These are phyloP conservation scores for Daucus carota DNA, from an alignment of 129 eudicot genomes.

Conservation along the genomic window DH1_v3.0 NC_030385.2:45269501-45270000, in stretches of 20 bases:
- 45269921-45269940: neutral
- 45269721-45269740: neutral
- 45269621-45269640: slow-evolving; percentile 63
- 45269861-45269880: neutral
- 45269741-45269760: neutral
- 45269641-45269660: slow-evolving; percentile 94
- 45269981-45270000: neutral
- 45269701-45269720: slow-evolving; percentile 20
- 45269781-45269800: neutral
- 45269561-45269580: slow-evolving; percentile 6
- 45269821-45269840: neutral
- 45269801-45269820: neutral
- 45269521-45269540: slow-evolving; percentile 30
- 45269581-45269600: neutral
- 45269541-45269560: slow-evolving; percentile 20
- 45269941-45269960: neutral
- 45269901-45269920: neutral
- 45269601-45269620: slow-evolving; percentile 10
- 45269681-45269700: slow-evolving; percentile 77
- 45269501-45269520: slow-evolving; percentile 23
- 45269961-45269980: neutral
- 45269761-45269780: neutral
- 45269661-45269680: slow-evolving; percentile 85
- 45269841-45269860: neutral
- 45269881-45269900: neutral